Conservation (phyloP, 805 yeast genomes). For the Myxozyma melibiosi region DNA sequence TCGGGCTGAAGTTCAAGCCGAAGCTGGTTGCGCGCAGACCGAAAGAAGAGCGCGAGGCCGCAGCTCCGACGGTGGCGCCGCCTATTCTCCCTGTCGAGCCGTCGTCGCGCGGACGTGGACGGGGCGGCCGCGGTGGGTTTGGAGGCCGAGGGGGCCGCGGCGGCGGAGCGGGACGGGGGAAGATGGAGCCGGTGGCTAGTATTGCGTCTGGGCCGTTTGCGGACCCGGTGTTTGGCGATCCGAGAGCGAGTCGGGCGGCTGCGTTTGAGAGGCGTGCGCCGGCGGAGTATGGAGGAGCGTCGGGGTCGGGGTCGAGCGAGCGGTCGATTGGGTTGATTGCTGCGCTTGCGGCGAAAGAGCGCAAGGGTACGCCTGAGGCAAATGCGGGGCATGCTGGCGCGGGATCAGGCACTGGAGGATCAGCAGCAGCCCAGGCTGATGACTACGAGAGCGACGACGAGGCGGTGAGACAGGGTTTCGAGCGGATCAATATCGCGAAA, state of each 20-base stretch:
- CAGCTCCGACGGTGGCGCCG: conserved; percentile 15
- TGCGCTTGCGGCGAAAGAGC: conserved; percentile 3
- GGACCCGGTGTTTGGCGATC: conserved; percentile 28
- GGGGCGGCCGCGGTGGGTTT: conserved; percentile 16
- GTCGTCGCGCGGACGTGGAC: conserved; percentile 10
- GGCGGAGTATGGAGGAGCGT: not conserved
- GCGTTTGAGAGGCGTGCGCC: conserved; percentile 16
- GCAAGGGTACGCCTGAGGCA: not conserved
- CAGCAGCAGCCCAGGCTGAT: not conserved
- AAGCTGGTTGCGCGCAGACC: conserved; percentile 77
- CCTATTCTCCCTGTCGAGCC: conserved; percentile 5
- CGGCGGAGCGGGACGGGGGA: conserved; percentile 11
- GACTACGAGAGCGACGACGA: conserved; percentile 24
- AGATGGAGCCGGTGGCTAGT: conserved; percentile 19
- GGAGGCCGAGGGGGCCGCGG: conserved; percentile 15
- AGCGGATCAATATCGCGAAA: conserved; percentile 23
- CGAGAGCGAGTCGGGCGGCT: conserved; percentile 1
- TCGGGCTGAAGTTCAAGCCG: conserved; percentile 65
- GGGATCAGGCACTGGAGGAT: too few species aligned
- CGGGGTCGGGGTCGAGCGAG: not conserved
- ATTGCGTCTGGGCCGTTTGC: conserved; percentile 31
- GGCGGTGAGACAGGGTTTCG: conserved; percentile 27
- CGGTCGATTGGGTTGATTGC: not conserved
- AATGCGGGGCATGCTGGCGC: not conserved
- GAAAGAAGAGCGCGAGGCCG: conserved; percentile 49